Evolutionary conservation across 169 alveolate genomes (phyloP).

Genomic region (Plasmodium fragile): DNA sequence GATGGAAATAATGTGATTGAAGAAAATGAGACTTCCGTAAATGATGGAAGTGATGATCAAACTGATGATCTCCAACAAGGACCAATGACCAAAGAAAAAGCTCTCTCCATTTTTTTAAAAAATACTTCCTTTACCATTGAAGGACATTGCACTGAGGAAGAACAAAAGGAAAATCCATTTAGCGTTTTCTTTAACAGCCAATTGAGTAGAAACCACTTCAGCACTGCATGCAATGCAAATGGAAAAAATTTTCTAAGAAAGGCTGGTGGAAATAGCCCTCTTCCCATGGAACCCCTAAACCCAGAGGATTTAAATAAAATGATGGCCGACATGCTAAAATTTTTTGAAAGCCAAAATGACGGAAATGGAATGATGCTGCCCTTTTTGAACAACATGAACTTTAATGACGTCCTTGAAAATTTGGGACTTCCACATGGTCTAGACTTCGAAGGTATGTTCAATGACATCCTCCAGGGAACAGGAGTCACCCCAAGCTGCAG

Average conservation of each 20-base stretch:
- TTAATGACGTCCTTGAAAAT: background rate
- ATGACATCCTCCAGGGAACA: background rate
- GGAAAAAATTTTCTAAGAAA: background rate
- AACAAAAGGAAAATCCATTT: background rate
- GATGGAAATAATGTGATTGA: background rate
- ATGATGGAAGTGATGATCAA: background rate
- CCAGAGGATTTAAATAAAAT: slow-evolving; percentile 12
- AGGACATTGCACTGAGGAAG: slow-evolving; percentile 17
- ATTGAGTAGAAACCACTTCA: background rate
- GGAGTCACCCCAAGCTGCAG: background rate
- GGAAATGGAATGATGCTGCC: background rate
- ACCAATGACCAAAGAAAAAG: slow-evolving; percentile 32
- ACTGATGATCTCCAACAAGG: background rate
- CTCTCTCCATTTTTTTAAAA: background rate
- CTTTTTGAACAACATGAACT: background rate
- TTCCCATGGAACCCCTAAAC: background rate
- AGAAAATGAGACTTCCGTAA: background rate
- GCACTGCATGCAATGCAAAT: background rate
- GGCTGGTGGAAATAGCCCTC: background rate
- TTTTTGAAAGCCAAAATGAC: slow-evolving; percentile 15
- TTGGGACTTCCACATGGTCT: slow-evolving; percentile 14
- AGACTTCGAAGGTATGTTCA: background rate
- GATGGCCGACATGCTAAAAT: slow-evolving; percentile 27
- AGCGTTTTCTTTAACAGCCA: background rate
- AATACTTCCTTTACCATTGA: slow-evolving; percentile 5